These are phyloP conservation scores for Amanita brunnescens DNA, from an alignment of 768 basidiomycete genomes.

Conservation along the genomic window DNA sequence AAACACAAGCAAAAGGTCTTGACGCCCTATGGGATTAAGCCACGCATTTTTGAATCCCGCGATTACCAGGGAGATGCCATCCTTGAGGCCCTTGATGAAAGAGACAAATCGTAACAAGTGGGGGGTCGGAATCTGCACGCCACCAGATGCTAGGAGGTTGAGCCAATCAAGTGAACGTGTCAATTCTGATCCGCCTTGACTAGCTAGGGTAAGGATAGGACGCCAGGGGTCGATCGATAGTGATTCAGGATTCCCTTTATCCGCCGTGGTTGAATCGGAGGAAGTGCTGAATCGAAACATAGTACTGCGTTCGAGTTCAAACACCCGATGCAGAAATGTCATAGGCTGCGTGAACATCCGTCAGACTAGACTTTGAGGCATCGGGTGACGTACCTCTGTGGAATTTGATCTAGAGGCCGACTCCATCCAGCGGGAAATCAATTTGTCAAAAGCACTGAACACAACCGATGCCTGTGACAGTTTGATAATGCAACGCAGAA, in stretches of 20 bases:
- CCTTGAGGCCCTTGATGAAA: conserved; percentile 29
- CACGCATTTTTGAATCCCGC: conserved; percentile 50
- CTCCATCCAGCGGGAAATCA: conserved; percentile 56
- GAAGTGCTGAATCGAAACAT: conserved; percentile 30
- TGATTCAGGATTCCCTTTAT: conserved; percentile 20
- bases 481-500: conserved; percentile 45
- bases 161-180: conserved; percentile 49
- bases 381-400: not conserved
- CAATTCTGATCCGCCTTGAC: conserved; percentile 33
- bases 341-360: conserved; percentile 30
- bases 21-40: conserved; percentile 49
- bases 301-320: conserved; percentile 43
- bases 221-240: conserved; percentile 45
- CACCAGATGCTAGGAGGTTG: conserved; percentile 50
- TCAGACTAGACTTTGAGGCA: not conserved
- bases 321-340: conserved; percentile 45
- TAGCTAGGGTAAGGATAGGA: conserved; percentile 35
- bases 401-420: conserved; percentile 20
- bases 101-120: conserved; percentile 41
- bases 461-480: conserved; percentile 43
- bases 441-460: conserved; percentile 48
- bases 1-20: conserved; percentile 46
- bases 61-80: conserved; percentile 43
- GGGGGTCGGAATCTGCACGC: conserved; percentile 49
- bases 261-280: conserved; percentile 19